These are phyloP conservation scores for Coemansia sp. DNA, from an alignment of 371 early-diverging fungal genomes.

Conservation along the genomic window DNA sequence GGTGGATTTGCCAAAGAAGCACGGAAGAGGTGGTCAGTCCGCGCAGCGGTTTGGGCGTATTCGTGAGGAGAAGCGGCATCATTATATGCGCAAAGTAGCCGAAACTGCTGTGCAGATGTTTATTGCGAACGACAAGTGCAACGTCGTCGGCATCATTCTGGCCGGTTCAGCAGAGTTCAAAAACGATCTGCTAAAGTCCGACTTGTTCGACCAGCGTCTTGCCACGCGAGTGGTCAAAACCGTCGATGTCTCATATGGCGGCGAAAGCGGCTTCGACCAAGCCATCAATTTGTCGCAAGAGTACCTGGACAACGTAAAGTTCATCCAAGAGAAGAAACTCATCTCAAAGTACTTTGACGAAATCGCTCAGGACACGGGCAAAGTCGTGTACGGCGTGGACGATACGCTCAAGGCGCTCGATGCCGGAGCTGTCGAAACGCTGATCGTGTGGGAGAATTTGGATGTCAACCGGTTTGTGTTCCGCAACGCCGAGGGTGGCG, in stretches of 20 bases:
- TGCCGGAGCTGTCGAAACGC: conserved; percentile 93
- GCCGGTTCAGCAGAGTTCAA: conserved; percentile 99
- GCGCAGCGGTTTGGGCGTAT: conserved; percentile 99
- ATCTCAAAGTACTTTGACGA: conserved; percentile 97
- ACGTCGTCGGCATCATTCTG: conserved; percentile 91
- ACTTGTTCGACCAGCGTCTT: conserved; percentile 93
- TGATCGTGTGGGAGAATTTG: conserved; percentile 98
- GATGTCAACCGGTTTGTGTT: conserved; percentile 74
- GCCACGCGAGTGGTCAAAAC: conserved; percentile 86
- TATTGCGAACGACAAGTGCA: conserved; percentile 87
- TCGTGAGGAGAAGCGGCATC: conserved; percentile 98
- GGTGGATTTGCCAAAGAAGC: conserved; percentile 99
- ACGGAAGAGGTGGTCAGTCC: conserved; percentile 99
- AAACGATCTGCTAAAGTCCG: conserved; percentile 90
- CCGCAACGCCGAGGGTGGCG: conserved; percentile 69
- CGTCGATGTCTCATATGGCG: conserved; percentile 99
- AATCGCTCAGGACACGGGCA: conserved; percentile 95
- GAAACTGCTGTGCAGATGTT: conserved; percentile 93
- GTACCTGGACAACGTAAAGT: conserved; percentile 94
- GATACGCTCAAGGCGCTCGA: conserved; percentile 98
- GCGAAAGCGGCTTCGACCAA: conserved; percentile 99
- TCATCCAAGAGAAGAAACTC: conserved; percentile 98
- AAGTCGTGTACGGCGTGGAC: conserved; percentile 95
- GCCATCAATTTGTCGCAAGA: conserved; percentile 97
- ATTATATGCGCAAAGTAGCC: conserved; percentile 98